Percentiles rank a stretch among this genome's conserved stretches.
Evolutionary conservation across 805 yeast species (phyloP).

Genomic region (Barnettozyma populi): DNA sequence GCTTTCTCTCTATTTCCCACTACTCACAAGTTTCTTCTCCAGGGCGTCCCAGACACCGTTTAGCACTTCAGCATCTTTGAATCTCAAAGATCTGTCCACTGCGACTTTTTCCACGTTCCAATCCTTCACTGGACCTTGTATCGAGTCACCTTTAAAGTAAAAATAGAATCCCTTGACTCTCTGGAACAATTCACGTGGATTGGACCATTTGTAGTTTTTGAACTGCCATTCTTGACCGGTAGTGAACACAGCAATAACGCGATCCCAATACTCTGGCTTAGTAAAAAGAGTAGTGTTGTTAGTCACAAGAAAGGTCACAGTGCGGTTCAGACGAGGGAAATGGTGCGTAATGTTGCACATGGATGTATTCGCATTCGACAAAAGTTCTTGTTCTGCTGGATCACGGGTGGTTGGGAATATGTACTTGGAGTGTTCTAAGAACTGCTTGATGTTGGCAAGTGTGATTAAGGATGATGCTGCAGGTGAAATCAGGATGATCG

Average conservation of each 20-base stretch:
- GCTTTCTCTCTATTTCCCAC: conserved; percentile 1
- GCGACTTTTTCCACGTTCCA: conserved; percentile 86
- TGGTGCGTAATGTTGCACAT: conserved; percentile 49
- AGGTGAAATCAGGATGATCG: conserved; percentile 73
- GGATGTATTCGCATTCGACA: conserved; percentile 24
- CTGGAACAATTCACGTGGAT: conserved; percentile 77
- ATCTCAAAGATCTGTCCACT: conserved; percentile 77
- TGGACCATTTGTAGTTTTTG: conserved; percentile 74
- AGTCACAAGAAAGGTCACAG: conserved; percentile 67
- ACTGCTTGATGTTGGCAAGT: conserved; percentile 58
- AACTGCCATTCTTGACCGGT: conserved; percentile 99
- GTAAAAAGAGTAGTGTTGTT: conserved; percentile 82
- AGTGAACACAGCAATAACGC: conserved; percentile 92
- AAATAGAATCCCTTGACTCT: conserved; percentile 79
- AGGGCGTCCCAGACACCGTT: conserved; percentile 80
- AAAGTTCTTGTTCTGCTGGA: conserved; percentile 27
- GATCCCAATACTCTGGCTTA: conserved; percentile 96
- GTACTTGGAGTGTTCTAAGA: conserved; percentile 68
- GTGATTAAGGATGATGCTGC: conserved; percentile 70
- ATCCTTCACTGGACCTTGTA: conserved; percentile 67
- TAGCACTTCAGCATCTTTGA: conserved; percentile 82
- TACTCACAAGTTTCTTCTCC: conserved; percentile 42
- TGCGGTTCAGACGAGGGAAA: conserved; percentile 46
- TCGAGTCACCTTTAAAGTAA: conserved; percentile 68
- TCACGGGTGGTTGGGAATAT: conserved; percentile 45